Percentiles rank a stretch among this genome's conserved stretches.
phyloP scores from a whole-genome alignment of 345 rosid genomes.

The Eucalyptus erythrocorys region DNA sequence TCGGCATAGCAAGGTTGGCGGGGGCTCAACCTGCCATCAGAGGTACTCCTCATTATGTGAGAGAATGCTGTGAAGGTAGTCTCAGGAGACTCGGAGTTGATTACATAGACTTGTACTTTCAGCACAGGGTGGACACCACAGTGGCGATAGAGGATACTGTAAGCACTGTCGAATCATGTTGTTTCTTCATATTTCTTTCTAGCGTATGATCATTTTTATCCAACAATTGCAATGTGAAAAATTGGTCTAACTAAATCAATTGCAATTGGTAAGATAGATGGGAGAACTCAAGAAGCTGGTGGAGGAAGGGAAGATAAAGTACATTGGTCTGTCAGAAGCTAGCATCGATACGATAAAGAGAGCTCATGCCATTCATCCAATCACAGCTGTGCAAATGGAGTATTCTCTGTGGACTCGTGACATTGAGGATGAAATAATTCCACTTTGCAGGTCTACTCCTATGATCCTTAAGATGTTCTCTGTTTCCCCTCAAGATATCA shows the following conservation, averaged over 20 bases:
- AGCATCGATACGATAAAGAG: slow-evolving; percentile 49
- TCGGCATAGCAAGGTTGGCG: slow-evolving; percentile 14
- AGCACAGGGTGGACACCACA: slow-evolving; percentile 37
- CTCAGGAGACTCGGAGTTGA: slow-evolving; percentile 41
- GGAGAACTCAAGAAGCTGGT: slow-evolving; percentile 48
- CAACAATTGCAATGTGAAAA: too few species aligned
- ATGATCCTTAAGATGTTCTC: neutral
- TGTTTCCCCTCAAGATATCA: neutral
- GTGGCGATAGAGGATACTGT: slow-evolving; percentile 50
- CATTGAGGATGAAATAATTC: slow-evolving; percentile 36
- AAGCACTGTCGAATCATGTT: neutral
- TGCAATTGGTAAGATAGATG: slow-evolving; percentile 15
- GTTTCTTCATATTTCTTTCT: neutral
- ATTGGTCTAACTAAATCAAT: neutral
- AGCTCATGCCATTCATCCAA: slow-evolving; percentile 53
- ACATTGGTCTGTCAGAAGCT: slow-evolving; percentile 45
- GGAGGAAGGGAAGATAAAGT: slow-evolving; percentile 45
- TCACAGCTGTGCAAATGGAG: slow-evolving; percentile 57
- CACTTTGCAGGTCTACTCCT: slow-evolving; percentile 33
- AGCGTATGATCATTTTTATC: neutral
- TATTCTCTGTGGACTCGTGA: slow-evolving; percentile 68
- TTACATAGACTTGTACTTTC: slow-evolving; percentile 44
- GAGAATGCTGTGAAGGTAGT: slow-evolving; percentile 46
- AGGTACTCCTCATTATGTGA: slow-evolving; percentile 40
- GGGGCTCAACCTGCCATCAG: neutral